Base-by-base conservation (phyloP, 2,329 filamentous ascomycete species). In the Colletotrichum orchidophilum region DNA sequence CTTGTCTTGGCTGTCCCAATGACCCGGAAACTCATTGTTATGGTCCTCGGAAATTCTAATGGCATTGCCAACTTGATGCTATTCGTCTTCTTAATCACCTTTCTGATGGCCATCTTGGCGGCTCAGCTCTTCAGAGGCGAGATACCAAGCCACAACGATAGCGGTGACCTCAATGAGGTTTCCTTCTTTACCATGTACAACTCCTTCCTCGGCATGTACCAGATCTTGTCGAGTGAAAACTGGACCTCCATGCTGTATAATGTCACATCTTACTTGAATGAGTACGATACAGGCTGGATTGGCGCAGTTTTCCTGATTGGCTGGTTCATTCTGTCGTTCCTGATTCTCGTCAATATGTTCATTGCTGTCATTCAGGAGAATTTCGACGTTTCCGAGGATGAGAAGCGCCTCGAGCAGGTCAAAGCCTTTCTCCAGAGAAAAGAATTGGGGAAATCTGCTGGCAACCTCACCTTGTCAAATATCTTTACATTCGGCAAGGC, bases 341-440 rank as follows among this genome's bases (percentile, higher is more conserved):
- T 98, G 79, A 97, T 99, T 83, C 89, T 98, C 73, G 84, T 99
- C 84, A 99, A 98, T 79, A 99, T 99, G 96, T 99, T 99, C 86
- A 98, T 99, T 93, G 96, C 96, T 86, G 96, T 99, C 83, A 99
- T 99, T 75, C 96, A 99, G 81, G 96, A 99, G 79, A 99, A 97
- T 78, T 99, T 99, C 79, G 96, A 99, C 82, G 95, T 99, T 29
- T 97, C 95, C 3, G 96, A 99, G 80, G 97, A 99, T 79, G 95
- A 98, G 80, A 99, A 99, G 83, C 94, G 97, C 24, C 83, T 98
- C 73, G 94, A 98, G 79, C 97, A 99, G 82, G 95, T 99, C 72
- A 96, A 95, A 77, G 94, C 96, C 1, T 99, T 98, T 76, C 85
- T 99, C 54, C 94, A 97, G 78, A 91, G 95, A 75, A 97, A 96